Evolutionary conservation across 768 basidiomycete genomes (phyloP).

Genomic region (Boletus rubescentipes): DNA sequence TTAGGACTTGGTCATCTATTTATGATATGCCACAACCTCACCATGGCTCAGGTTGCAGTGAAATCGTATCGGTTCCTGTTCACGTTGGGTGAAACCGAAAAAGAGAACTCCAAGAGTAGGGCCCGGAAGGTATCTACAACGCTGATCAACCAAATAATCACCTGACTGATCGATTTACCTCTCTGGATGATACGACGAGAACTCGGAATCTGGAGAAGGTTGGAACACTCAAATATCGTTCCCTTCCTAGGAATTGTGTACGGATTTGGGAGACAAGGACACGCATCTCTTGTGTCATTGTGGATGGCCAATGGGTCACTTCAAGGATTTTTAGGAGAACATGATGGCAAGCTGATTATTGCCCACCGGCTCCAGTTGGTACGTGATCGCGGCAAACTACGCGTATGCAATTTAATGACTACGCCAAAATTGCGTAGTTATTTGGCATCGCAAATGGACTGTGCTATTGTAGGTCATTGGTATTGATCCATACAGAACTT

Average conservation of each 20-base stretch:
- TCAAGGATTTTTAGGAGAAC: neutral
- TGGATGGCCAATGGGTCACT: neutral
- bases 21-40: neutral
- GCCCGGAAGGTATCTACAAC: neutral
- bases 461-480: neutral
- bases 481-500: neutral
- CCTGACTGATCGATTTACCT: neutral
- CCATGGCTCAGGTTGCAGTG: neutral
- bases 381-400: neutral
- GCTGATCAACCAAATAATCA: neutral
- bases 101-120: neutral
- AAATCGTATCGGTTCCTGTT: conserved; percentile 1
- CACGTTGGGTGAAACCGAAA: neutral
- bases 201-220: neutral
- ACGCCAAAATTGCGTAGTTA: conserved; percentile 2
- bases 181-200: conserved; percentile 1
- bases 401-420: neutral
- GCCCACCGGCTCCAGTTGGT: conserved; percentile 2
- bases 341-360: neutral
- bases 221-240: neutral
- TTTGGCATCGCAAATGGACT: conserved; percentile 11
- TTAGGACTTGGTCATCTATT: neutral
- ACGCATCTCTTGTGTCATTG: neutral
- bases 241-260: neutral
- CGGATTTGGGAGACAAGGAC: neutral